Base-by-base conservation (phyloP, 495 filamentous ascomycete species). In the Penicillium bialowiezense region DNA sequence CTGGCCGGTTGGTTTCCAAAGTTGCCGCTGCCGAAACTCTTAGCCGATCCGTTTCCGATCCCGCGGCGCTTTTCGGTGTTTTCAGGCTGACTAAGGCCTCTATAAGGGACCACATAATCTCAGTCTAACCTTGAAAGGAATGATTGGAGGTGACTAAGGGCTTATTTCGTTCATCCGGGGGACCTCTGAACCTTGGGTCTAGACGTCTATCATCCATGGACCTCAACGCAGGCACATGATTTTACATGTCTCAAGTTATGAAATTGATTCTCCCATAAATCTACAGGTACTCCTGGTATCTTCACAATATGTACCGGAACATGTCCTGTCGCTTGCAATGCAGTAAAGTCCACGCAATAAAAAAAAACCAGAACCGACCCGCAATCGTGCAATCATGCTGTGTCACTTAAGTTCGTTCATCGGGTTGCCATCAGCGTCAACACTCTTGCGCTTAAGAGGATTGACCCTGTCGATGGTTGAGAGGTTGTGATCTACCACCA, bases 371-470 rank as follows among this genome's bases (percentile, higher is more conserved):
- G 29, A 36, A 50, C 50, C 43, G 17, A 36, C 9, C 26, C 32
- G 36, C 19, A 36, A 20, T 32, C 37, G 41, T 41, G 50, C 29
- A 29, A 40, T 46, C 50, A 52, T 54, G 36, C 31, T 47, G 48
- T 42, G 7, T 26, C 23, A 26, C 23, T 4, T 20, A 38, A 23
- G 10, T 40, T 10, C 31, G 12, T 12, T 21, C 19, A 24, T 18
- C 19, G 15, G 36, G 26, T 19, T 42, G 20, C 9, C 37, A 38
- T 40, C 38, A 24, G 23, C 63, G 33, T 65, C 60, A 13, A 54
- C 50, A 5, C 65, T 62, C 51, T 70, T 70, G 32, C 67, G 64
- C 35, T 70, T 70, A 23, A 68, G 26, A 37, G 67, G 67, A 49
- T 67, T 68, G 29, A 51, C 45, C 7, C 23, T 31, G 39, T 55